Conservation (phyloP, 805 yeast species). For the Kluyveromyces aestuarii region DNA sequence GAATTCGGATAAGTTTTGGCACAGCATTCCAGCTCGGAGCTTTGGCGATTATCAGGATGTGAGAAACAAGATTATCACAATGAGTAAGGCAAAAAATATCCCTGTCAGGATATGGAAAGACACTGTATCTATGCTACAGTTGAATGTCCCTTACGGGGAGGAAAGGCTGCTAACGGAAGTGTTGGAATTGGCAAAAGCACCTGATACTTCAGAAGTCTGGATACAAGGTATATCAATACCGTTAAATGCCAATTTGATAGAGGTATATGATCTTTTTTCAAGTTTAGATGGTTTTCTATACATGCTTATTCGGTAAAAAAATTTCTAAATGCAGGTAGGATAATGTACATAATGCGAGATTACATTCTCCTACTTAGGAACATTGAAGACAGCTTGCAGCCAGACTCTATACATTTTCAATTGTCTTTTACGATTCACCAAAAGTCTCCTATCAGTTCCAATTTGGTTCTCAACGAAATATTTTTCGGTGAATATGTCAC, state of each 20-base stretch:
- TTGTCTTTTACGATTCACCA: constrained; percentile 87
- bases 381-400: constrained; percentile 84
- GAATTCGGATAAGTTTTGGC: constrained; percentile 52
- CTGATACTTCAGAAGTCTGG: constrained; percentile 6
- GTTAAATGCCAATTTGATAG: constrained; percentile 34
- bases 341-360: constrained; percentile 5
- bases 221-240: constrained; percentile 50
- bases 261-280: constrained; percentile 36
- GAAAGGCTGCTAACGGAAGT: constrained; percentile 6
- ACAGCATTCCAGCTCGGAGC: constrained; percentile 31
- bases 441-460: constrained; percentile 81
- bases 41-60: constrained; percentile 14
- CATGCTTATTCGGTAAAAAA: constrained; percentile 9
- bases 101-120: constrained; percentile 11
- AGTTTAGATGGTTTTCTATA: constrained; percentile 64
- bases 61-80: constrained; percentile 13
- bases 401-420: constrained; percentile 94
- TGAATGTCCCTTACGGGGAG: constrained; percentile 15
- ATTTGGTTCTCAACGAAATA: constrained; percentile 63
- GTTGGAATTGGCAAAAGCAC: neutral
- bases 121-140: constrained; percentile 11
- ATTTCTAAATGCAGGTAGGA: neutral
- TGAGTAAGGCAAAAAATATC: constrained; percentile 1
- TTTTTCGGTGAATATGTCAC: constrained; percentile 55
- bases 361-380: constrained; percentile 16